Conservation (phyloP, 179 eudicot genomes). For the Gypsophila paniculata region DNA sequence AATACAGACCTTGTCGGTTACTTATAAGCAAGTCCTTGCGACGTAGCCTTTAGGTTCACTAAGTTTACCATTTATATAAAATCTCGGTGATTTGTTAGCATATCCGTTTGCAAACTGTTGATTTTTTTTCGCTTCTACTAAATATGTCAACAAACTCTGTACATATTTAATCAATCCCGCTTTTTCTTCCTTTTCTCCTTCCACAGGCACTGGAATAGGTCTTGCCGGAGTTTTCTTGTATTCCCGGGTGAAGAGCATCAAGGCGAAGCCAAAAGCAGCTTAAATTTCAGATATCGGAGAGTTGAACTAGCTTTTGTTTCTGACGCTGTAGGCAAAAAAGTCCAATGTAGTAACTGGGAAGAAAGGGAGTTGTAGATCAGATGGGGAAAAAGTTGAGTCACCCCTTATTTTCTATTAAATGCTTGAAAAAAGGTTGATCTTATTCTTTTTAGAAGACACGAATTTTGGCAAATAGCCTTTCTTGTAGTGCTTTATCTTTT, state of each 20-base stretch:
- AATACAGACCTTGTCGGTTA: not conserved
- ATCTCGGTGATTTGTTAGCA: not conserved
- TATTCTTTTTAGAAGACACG: slow-evolving; percentile 6
- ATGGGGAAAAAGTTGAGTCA: slow-evolving; percentile 11
- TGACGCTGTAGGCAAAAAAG: slow-evolving; percentile 16
- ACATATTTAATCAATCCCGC: not conserved
- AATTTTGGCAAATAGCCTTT: slow-evolving; percentile 1
- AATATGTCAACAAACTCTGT: not conserved
- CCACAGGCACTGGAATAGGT: slow-evolving; percentile 74
- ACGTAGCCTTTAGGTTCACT: not conserved
- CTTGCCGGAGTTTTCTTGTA: slow-evolving; percentile 91
- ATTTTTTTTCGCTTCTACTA: not conserved
- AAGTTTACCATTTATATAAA: not conserved
- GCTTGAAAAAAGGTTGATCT: slow-evolving; percentile 10
- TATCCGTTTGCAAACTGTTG: not conserved
- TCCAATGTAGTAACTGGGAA: not conserved
- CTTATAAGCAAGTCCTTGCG: not conserved
- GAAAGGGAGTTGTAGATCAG: slow-evolving; percentile 22
- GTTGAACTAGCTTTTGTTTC: slow-evolving; percentile 3
- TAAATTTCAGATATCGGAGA: slow-evolving; percentile 24
- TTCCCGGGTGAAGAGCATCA: slow-evolving; percentile 74
- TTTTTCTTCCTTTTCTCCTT: not conserved
- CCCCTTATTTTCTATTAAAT: slow-evolving; percentile 12
- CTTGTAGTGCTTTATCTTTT: slow-evolving; percentile 2
- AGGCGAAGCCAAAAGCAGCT: slow-evolving; percentile 63